Evolutionary conservation across 768 basidiomycete species (phyloP), one percentile per base, ranked within the genome.

Genomic region (Leccinum ochraceum): DNA sequence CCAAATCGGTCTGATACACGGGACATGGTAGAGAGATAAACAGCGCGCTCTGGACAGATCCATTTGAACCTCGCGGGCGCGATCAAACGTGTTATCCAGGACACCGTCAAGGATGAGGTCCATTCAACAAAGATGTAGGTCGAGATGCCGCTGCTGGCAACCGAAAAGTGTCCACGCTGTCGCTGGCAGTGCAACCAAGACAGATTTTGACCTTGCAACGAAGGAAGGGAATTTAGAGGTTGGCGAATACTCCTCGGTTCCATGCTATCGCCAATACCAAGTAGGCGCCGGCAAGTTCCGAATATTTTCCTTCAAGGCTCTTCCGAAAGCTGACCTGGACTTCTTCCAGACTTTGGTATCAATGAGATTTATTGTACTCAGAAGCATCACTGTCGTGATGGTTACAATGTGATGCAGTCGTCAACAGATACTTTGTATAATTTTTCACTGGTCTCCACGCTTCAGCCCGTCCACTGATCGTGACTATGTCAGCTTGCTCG

Each of bases 331-430:
- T 54, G 60, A 57, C 64, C 34, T 55, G 50, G 39, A 34, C 71
- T 71, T 71, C 70, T 56, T 60, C 53, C 24, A 68, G 66, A 56
- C 62, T 66, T 71, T 69, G 51, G 58, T 37, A 63, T 66, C 68
- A 63, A 49, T 10, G 37, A 67, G 62, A 72, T 71, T 66, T 57
- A 70, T 72, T 66, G 54, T 60, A 20, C 59, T 60, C 11, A 34
- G 71, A 71, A 72, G 70, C 62, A 57, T 61, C 14, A 26, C 49
- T 46, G 71, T 71, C 48, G 69, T 46, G 66, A 68, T 71, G 69
- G 71, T 71, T 71, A 72, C 71, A 46, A 20, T 53, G 49, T 61
- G 69, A 66, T 59, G 62, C 54, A 16, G 50, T 56, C 26, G 46
- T 61, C 20, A 17, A 58, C 63, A 54, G 56, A 42, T 52, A 37